Conservation (phyloP, 1,284 basidiomycete species). For the Rhodotorula mucilaginosa region DNA sequence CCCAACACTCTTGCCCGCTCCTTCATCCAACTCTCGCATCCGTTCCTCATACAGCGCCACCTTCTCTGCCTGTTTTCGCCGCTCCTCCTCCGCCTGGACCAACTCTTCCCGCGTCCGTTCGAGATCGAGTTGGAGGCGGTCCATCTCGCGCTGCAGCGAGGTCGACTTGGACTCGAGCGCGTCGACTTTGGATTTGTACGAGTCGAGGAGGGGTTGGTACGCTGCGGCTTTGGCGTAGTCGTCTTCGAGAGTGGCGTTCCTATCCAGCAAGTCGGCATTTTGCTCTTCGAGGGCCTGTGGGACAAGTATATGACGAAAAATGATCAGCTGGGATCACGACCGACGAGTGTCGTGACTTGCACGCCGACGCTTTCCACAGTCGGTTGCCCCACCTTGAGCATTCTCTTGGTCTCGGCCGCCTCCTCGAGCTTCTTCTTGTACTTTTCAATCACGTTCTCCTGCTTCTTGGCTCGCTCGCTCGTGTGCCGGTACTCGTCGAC, state of each 20-base stretch:
- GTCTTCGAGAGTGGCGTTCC: conserved; percentile 83
- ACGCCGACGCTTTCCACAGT: too few species aligned
- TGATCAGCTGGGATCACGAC: too few species aligned
- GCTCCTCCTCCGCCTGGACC: conserved; percentile 61
- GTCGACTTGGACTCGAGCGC: conserved; percentile 73
- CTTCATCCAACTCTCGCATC: conserved; percentile 79
- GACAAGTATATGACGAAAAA: too few species aligned
- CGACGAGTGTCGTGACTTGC: too few species aligned
- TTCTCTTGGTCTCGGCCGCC: conserved; percentile 77
- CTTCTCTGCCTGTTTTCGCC: conserved; percentile 75
- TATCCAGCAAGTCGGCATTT: conserved; percentile 85
- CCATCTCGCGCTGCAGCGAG: conserved; percentile 63
- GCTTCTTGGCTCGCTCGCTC: conserved; percentile 84
- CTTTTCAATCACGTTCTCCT: conserved; percentile 96
- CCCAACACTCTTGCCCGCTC: conserved; percentile 16
- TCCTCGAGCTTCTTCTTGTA: conserved; percentile 98
- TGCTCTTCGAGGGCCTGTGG: conserved; percentile 68
- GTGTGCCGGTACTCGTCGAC: conserved; percentile 77
- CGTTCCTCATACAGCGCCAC: conserved; percentile 86
- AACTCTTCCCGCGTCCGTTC: conserved; percentile 69
- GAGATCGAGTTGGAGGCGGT: conserved; percentile 69
- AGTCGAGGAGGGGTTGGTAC: conserved; percentile 86
- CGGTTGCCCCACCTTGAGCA: conserved; percentile 64
- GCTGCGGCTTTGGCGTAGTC: conserved; percentile 81
- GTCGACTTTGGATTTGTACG: conserved; percentile 82